Base-by-base conservation (phyloP, 148 eudicot genomes). In the Camellia granthamiana region DNA sequence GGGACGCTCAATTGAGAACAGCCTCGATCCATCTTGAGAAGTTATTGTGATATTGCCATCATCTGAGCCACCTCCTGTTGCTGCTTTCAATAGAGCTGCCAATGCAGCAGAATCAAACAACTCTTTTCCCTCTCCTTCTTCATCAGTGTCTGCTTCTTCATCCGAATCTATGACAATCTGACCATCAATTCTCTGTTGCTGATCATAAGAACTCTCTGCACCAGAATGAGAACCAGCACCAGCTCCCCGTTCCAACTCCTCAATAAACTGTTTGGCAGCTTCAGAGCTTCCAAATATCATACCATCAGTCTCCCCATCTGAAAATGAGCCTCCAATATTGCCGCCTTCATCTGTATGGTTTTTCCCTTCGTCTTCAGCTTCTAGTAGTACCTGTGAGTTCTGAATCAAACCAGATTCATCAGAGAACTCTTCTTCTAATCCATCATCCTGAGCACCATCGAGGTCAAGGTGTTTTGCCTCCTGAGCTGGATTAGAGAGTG, bases 1-100 rank as follows among this genome's bases (percentile, higher is more conserved):
- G 7, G 99, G 99, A 11, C 98, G 95, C 86, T 96, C 99, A 66
- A 96, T 89, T 2, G 98, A 90, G 89, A 96, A 96, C 79, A 92
- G 95, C 67, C 95, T 88, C 44, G 99, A 91, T 8, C 97, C 97
- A 75, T 96, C 98, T 77, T 85, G 92, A 46, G 99, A 93, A 7
- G 91, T 84, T 74, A 96, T 83, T 43, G 94, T 93, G 73, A 96
- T 90, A 54, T 79, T 84, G 51, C 90, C 89, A 71, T 92, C 78
- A 79, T 91, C 95, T 30, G 90, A 81, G 23, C 88, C 92, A 66
- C 85, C 91, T 80, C 89, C 90, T 9, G 92, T 88, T 55, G 97
- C 99, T 7, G 98, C 98, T 86, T 92, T 96, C 82, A 96, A 78
- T 65, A 96, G 90, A 78, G 99, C 98, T 55, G 98, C 94, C 75